phyloP scores from a whole-genome alignment of 2,329 filamentous ascomycete genomes.

The Monosporascus sp. region DNA sequence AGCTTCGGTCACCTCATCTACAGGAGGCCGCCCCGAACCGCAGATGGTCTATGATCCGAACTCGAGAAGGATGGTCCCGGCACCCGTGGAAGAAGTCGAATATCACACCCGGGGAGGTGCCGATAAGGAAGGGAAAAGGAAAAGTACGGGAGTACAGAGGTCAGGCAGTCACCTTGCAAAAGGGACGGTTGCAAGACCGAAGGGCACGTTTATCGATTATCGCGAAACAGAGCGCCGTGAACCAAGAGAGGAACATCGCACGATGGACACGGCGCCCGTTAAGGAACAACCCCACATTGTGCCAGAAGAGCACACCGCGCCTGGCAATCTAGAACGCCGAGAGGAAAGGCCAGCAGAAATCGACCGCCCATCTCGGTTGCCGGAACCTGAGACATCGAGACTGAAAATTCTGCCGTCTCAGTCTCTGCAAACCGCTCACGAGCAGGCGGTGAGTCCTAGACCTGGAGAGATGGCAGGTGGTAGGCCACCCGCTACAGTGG shows the following conservation, averaged over 20 bases:
- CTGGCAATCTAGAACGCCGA: conserved; percentile 14
- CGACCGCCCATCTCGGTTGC: background rate
- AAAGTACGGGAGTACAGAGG: conserved; percentile 26
- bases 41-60: conserved; percentile 59
- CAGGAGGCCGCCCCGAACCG: conserved; percentile 11
- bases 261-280: conserved; percentile 4
- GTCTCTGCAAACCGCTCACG: background rate
- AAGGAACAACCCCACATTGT: conserved; percentile 8
- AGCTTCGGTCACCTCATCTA: conserved; percentile 16
- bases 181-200: conserved; percentile 48
- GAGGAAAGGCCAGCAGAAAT: conserved; percentile 5
- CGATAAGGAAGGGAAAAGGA: conserved; percentile 39
- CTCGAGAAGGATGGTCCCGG: conserved; percentile 56
- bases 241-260: conserved; percentile 12
- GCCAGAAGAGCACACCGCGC: conserved; percentile 16
- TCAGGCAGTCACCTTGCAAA: conserved; percentile 43
- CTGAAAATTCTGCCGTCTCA: background rate
- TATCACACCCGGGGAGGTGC: conserved; percentile 35
- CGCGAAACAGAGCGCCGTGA: conserved; percentile 14
- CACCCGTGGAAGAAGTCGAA: conserved; percentile 30
- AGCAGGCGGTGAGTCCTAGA: background rate
- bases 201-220: conserved; percentile 40
- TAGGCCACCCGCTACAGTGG: conserved; percentile 40
- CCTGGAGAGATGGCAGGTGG: background rate
- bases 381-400: background rate